Percentiles rank a stretch among this genome's conserved stretches.
These are phyloP conservation scores for Barnettozyma sucrosica DNA, from an alignment of 805 yeast genomes.

Conservation along the genomic window DNA sequence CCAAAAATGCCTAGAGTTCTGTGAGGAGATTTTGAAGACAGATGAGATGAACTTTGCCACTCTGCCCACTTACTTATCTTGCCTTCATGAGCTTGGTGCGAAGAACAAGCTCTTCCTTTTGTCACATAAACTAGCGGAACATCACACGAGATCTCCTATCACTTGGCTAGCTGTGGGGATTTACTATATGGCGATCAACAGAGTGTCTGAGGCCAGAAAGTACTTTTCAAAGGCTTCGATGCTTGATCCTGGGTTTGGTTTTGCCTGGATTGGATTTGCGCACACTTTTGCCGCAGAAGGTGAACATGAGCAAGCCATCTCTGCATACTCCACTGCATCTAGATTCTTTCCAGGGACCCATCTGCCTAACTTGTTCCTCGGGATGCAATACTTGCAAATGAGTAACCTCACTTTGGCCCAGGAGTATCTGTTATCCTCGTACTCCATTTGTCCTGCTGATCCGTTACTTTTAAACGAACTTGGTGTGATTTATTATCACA, in stretches of 20 bases:
- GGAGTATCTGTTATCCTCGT: constrained; percentile 75
- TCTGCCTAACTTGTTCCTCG: constrained; percentile 81
- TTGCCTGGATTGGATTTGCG: constrained; percentile 98
- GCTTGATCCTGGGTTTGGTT: constrained; percentile 83
- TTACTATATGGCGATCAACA: constrained; percentile 71
- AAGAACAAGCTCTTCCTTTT: constrained; percentile 72
- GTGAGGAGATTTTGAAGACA: constrained; percentile 46
- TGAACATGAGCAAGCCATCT: constrained; percentile 97
- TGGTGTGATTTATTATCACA: constrained; percentile 87
- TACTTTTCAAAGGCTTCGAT: constrained; percentile 86
- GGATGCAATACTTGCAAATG: constrained; percentile 94
- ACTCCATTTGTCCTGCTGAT: constrained; percentile 73
- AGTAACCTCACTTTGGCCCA: constrained; percentile 77
- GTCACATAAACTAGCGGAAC: constrained; percentile 82
- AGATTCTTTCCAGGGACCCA: constrained; percentile 88
- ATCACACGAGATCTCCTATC: constrained; percentile 71
- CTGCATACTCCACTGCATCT: constrained; percentile 95
- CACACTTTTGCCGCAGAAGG: constrained; percentile 97
- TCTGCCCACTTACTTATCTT: constrained; percentile 74
- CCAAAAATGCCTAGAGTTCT: constrained; percentile 65
- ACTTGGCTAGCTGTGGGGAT: constrained; percentile 94
- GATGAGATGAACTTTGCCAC: constrained; percentile 71
- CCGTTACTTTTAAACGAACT: constrained; percentile 86
- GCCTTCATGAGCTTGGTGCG: constrained; percentile 79
- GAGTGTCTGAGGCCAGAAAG: constrained; percentile 76